Evolutionary conservation across 2,329 filamentous ascomycete species (phyloP).

Genomic region (Claviceps digitariae): DNA sequence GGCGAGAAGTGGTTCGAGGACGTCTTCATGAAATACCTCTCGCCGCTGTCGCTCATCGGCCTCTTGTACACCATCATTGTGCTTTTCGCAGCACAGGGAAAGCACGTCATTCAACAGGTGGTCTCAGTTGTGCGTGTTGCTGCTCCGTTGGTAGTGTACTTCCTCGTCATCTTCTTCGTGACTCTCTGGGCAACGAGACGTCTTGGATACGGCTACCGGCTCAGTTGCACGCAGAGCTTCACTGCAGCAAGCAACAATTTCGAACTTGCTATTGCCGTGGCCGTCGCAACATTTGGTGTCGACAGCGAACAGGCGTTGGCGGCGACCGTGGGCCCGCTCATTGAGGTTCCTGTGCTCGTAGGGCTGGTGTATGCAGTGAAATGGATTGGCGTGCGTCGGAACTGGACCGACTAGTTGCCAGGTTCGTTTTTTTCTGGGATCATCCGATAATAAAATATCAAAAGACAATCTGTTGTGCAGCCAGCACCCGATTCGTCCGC

Average conservation of each 20-base stretch:
- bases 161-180: constrained; percentile 56
- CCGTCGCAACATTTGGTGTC: constrained; percentile 66
- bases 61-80: constrained; percentile 79
- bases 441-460: background rate
- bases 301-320: constrained; percentile 71
- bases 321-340: constrained; percentile 68
- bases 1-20: constrained; percentile 50
- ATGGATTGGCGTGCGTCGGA: constrained; percentile 4
- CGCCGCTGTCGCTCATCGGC: constrained; percentile 67
- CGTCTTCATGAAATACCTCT: constrained; percentile 54
- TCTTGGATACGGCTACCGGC: constrained; percentile 61
- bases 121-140: constrained; percentile 70
- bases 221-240: constrained; percentile 68
- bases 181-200: constrained; percentile 49
- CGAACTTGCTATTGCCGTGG: constrained; percentile 80
- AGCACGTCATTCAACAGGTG: constrained; percentile 66
- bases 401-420: constrained; percentile 1
- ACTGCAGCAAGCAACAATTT: constrained; percentile 91
- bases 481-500: background rate
- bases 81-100: constrained; percentile 71
- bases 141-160: constrained; percentile 72
- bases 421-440: background rate
- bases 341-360: constrained; percentile 75
- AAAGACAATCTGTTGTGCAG: background rate
- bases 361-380: constrained; percentile 55